Conservation (phyloP, 148 eudicot genomes). For the Fagopyrum esculentum region DNA sequence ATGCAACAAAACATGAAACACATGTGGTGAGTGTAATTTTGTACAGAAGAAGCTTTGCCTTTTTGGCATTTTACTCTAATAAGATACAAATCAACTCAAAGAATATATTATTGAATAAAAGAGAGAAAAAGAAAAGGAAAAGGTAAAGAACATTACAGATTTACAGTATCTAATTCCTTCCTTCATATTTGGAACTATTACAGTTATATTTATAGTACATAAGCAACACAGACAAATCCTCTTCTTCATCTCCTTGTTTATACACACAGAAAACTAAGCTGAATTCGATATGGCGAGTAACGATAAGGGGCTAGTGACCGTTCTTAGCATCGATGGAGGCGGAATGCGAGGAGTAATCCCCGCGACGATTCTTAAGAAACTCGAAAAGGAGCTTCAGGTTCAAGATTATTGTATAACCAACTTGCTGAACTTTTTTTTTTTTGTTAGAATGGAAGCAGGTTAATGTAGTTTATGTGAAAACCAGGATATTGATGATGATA, state of each 20-base stretch:
- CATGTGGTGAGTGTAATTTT: conserved; percentile 7
- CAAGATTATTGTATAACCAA: not conserved
- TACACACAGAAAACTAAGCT: not conserved
- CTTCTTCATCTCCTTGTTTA: not conserved
- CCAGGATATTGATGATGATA: conserved; percentile 5
- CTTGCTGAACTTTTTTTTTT: not conserved
- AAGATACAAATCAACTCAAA: conserved; percentile 1
- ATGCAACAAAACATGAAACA: not conserved
- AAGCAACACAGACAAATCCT: not conserved
- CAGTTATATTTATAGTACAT: not conserved
- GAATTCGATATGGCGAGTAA: not conserved
- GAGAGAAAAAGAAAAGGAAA: not conserved
- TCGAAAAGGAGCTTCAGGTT: conserved; percentile 59
- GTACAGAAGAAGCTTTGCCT: not conserved
- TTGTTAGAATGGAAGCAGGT: not conserved
- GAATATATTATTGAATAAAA: not conserved
- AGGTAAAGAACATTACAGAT: not conserved
- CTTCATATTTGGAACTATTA: not conserved
- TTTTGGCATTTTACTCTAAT: not conserved
- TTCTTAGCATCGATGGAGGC: conserved; percentile 56
- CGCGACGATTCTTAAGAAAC: conserved; percentile 39
- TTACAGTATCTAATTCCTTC: not conserved
- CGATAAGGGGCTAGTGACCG: conserved; percentile 15
- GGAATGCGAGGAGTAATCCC: conserved; percentile 66
- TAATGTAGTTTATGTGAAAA: not conserved